These are phyloP conservation scores for Suhomyces emberorum DNA, from an alignment of 805 yeast species.

Conservation along the genomic window DNA sequence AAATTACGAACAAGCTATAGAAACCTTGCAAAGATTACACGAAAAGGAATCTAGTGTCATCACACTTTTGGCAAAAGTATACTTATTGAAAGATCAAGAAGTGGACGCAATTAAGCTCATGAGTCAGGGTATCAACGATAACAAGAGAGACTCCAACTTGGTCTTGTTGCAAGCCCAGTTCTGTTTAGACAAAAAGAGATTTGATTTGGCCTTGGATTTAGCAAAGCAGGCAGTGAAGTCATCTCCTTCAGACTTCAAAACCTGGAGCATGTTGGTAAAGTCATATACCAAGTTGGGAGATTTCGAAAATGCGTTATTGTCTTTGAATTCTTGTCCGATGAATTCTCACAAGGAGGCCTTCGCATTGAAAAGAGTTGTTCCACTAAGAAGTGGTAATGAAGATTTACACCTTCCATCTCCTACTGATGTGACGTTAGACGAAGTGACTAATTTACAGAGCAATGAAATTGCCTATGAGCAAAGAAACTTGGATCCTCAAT, in stretches of 20 bases:
- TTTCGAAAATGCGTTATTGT: slow-evolving; percentile 67
- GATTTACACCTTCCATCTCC: slow-evolving; percentile 75
- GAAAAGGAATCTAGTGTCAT: slow-evolving; percentile 54
- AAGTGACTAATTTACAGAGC: slow-evolving; percentile 65
- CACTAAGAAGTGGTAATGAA: slow-evolving; percentile 45
- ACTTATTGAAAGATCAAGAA: slow-evolving; percentile 55
- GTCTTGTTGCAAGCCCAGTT: slow-evolving; percentile 57
- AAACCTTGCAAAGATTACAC: slow-evolving; percentile 52
- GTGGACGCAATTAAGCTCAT: slow-evolving; percentile 53
- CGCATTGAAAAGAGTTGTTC: slow-evolving; percentile 56
- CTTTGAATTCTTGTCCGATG: slow-evolving; percentile 82
- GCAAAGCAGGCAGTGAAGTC: slow-evolving; percentile 65
- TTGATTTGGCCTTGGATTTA: slow-evolving; percentile 55
- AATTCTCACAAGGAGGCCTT: slow-evolving; percentile 67
- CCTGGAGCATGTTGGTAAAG: slow-evolving; percentile 68
- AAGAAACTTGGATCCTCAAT: slow-evolving; percentile 56
- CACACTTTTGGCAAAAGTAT: slow-evolving; percentile 52
- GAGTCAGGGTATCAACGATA: slow-evolving; percentile 45
- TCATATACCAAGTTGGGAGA: slow-evolving; percentile 62
- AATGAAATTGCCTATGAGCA: slow-evolving; percentile 65
- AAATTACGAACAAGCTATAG: slow-evolving; percentile 57
- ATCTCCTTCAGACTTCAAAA: slow-evolving; percentile 70
- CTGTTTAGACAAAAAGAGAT: slow-evolving; percentile 49
- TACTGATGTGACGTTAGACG: slow-evolving; percentile 65
- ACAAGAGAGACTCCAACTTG: slow-evolving; percentile 55